These are phyloP conservation scores for Starmera caribaea DNA, from an alignment of 805 yeast genomes.

Conservation along the genomic window DNA sequence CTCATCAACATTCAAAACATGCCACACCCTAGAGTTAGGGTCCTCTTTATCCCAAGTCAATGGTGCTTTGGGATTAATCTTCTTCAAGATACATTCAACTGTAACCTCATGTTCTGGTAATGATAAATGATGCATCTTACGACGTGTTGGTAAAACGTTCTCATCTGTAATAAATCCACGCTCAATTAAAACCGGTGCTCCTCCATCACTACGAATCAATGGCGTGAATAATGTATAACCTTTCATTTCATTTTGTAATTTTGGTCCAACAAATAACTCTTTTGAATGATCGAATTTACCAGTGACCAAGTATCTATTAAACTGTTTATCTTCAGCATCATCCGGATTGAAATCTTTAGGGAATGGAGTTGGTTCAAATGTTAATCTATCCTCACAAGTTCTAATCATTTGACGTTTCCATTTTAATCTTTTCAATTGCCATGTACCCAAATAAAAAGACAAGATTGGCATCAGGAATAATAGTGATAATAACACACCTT, in stretches of 20 bases:
- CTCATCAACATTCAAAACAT: conserved; percentile 69
- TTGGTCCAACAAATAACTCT: conserved; percentile 89
- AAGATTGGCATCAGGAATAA: conserved; percentile 73
- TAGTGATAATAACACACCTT: conserved; percentile 24
- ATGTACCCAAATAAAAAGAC: conserved; percentile 78
- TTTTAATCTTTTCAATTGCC: conserved; percentile 80
- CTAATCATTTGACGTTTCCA: conserved; percentile 88
- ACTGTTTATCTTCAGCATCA: conserved; percentile 67
- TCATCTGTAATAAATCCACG: conserved; percentile 88
- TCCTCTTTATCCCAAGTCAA: conserved; percentile 66
- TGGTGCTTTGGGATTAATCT: conserved; percentile 51
- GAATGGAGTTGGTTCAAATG: conserved; percentile 60
- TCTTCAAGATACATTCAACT: conserved; percentile 65
- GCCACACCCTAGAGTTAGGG: conserved; percentile 57
- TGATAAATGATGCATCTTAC: conserved; percentile 60
- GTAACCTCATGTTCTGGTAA: conserved; percentile 55
- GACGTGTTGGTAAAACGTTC: conserved; percentile 42
- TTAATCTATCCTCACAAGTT: conserved; percentile 70
- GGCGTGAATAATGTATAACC: conserved; percentile 85
- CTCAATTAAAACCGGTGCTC: conserved; percentile 69
- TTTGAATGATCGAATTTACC: conserved; percentile 79
- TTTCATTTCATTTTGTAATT: conserved; percentile 56
- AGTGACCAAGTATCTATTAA: conserved; percentile 62
- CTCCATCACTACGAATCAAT: conserved; percentile 63
- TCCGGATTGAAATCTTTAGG: conserved; percentile 60